These are phyloP conservation scores for Linum usitatissimum DNA, from an alignment of 345 rosid genomes.

Conservation along the genomic window DNA sequence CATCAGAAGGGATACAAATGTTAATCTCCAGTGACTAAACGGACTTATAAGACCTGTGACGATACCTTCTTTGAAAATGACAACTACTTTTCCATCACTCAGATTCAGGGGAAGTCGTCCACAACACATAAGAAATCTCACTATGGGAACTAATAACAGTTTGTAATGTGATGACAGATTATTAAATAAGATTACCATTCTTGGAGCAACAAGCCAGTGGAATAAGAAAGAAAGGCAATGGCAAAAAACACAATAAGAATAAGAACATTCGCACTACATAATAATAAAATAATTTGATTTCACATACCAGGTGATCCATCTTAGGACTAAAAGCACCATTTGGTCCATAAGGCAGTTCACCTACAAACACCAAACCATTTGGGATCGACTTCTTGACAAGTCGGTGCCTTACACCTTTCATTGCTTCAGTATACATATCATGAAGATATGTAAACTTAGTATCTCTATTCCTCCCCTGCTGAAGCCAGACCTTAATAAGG, in stretches of 20 bases:
- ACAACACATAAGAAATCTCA: too few species aligned
- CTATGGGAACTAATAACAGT: too few species aligned
- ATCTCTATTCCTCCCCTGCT: conserved; percentile 40
- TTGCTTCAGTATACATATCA: conserved; percentile 88
- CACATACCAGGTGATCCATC: conserved; percentile 96
- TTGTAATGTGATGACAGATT: too few species aligned
- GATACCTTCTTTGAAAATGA: not conserved
- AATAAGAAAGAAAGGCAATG: not conserved
- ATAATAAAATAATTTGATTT: conserved; percentile 8
- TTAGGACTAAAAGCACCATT: conserved; percentile 86
- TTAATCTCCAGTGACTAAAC: not conserved
- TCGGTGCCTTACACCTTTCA: conserved; percentile 82
- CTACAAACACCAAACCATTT: conserved; percentile 73
- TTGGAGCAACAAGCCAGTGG: not conserved
- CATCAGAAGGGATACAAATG: not conserved
- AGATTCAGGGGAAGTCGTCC: too few species aligned
- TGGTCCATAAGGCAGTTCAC: conserved; percentile 80
- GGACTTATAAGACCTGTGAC: too few species aligned
- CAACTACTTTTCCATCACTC: not conserved
- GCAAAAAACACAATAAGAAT: not conserved
- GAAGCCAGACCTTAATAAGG: conserved; percentile 93
- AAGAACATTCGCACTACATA: too few species aligned
- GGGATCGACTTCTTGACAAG: conserved; percentile 82
- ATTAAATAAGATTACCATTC: not conserved
- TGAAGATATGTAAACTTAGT: conserved; percentile 50